phyloP scores from a whole-genome alignment of 1,284 basidiomycete species.

The Quambalaria eucalypti region DNA sequence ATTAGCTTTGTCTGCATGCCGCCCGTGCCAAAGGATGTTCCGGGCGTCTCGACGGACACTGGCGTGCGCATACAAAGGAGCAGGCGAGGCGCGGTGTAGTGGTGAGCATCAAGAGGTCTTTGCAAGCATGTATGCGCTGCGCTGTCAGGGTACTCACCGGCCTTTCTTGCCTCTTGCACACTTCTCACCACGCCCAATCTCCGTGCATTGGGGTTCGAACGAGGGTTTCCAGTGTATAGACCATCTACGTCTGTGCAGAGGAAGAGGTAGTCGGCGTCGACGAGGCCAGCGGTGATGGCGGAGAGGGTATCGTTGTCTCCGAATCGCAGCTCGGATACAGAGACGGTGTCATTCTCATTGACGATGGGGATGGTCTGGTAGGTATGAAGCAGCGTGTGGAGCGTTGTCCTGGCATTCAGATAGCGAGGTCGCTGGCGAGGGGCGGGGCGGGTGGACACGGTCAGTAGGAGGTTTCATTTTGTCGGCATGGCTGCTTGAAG shows the following conservation, averaged over 20 bases:
- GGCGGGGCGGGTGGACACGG: background rate
- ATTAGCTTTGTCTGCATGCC: constrained; percentile 99
- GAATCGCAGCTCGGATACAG: constrained; percentile 79
- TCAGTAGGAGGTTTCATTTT: background rate
- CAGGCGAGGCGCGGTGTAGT: no score
- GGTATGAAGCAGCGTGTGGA: constrained; percentile 30
- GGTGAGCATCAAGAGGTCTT: no score
- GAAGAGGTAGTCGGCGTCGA: constrained; percentile 94
- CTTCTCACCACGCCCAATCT: constrained; percentile 74
- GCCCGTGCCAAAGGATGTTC: constrained; percentile 86
- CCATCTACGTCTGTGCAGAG: constrained; percentile 94
- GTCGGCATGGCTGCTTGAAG: background rate
- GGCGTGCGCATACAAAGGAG: no score
- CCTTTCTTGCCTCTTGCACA: constrained; percentile 66
- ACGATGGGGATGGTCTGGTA: constrained; percentile 39
- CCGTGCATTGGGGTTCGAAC: constrained; percentile 73
- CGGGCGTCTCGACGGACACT: constrained; percentile 86
- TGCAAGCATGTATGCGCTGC: no score
- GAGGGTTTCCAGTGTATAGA: constrained; percentile 87
- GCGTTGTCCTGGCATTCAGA: constrained; percentile 38
- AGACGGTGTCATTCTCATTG: constrained; percentile 46
- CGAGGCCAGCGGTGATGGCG: constrained; percentile 90
- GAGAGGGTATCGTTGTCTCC: constrained; percentile 98
- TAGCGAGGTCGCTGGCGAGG: constrained; percentile 25
- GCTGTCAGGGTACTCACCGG: constrained; percentile 58